These are phyloP conservation scores for Lentinula edodes DNA, from an alignment of 768 basidiomycete species.

Conservation along the genomic window DNA sequence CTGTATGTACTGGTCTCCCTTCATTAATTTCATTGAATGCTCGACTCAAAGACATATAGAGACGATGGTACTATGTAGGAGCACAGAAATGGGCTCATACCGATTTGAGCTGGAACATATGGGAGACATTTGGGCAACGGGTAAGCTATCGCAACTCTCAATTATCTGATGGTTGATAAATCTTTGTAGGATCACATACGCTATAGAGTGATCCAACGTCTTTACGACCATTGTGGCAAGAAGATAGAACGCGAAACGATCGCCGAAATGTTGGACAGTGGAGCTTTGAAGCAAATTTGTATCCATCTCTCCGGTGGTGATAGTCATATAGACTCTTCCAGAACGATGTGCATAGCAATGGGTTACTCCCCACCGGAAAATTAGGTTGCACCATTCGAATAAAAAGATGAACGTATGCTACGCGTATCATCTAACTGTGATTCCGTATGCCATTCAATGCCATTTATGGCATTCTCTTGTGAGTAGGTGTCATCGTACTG, in stretches of 20 bases:
- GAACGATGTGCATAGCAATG: background rate
- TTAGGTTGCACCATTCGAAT: background rate
- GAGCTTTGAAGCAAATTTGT: slow-evolving; percentile 40
- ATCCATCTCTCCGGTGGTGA: slow-evolving; percentile 24
- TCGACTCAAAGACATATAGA: slow-evolving; percentile 25
- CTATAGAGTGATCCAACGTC: slow-evolving; percentile 27
- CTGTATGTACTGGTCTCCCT: slow-evolving; percentile 15
- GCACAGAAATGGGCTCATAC: slow-evolving; percentile 37
- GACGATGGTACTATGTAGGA: slow-evolving; percentile 47
- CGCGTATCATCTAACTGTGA: background rate
- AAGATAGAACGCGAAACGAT: slow-evolving; percentile 28
- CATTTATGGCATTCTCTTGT: background rate
- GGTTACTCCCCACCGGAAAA: background rate
- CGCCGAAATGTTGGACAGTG: slow-evolving; percentile 28
- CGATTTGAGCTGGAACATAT: slow-evolving; percentile 24
- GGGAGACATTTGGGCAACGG: slow-evolving; percentile 30
- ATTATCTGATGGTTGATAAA: background rate
- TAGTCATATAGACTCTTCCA: slow-evolving; percentile 1
- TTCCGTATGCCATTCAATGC: background rate
- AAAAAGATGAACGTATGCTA: background rate
- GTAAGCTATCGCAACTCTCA: slow-evolving; percentile 18
- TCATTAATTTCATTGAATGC: slow-evolving; percentile 23
- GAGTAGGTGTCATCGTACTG: background rate
- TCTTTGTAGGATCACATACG: slow-evolving; percentile 13
- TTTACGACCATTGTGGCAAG: slow-evolving; percentile 29